Conservation (phyloP, 441 rosid genomes). For the Dalechampia spathulata region DNA sequence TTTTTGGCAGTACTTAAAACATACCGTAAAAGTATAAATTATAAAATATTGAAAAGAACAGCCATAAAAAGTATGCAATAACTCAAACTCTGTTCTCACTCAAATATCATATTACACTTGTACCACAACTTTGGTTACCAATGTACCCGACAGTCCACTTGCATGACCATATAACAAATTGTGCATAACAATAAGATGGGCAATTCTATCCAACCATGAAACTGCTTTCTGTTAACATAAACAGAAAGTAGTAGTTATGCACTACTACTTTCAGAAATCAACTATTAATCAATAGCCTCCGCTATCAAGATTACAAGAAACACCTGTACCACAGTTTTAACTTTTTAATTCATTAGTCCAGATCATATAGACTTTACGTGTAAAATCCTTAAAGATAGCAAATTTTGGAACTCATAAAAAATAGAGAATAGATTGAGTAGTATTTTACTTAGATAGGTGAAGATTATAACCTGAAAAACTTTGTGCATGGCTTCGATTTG, state of each 20-base stretch:
- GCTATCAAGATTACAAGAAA: constrained; percentile 36
- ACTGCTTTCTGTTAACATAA: constrained; percentile 37
- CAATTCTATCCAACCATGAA: constrained; percentile 24
- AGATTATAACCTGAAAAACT: constrained; percentile 99
- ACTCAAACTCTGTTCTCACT: not conserved
- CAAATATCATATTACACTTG: constrained; percentile 1
- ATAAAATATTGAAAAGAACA: too few species aligned
- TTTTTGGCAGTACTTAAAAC: not conserved
- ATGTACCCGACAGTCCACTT: constrained; percentile 20
- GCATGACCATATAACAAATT: constrained; percentile 16
- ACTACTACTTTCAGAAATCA: too few species aligned
- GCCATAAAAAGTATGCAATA: not conserved
- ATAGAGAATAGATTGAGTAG: constrained; percentile 30
- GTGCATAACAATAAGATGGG: constrained; percentile 18
- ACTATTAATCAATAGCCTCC: constrained; percentile 26
- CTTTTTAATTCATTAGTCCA: constrained; percentile 50
- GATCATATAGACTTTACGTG: constrained; percentile 30
- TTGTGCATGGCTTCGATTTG: constrained; percentile 99
- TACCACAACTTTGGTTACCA: constrained; percentile 8
- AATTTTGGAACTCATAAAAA: constrained; percentile 28
- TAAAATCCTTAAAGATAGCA: constrained; percentile 18
- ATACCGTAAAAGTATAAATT: too few species aligned
- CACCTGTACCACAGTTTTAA: constrained; percentile 65
- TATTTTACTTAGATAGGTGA: constrained; percentile 51
- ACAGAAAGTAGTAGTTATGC: not conserved